Base-by-base conservation (phyloP, 2,329 filamentous ascomycete species). In the Neonectria ditissima region DNA sequence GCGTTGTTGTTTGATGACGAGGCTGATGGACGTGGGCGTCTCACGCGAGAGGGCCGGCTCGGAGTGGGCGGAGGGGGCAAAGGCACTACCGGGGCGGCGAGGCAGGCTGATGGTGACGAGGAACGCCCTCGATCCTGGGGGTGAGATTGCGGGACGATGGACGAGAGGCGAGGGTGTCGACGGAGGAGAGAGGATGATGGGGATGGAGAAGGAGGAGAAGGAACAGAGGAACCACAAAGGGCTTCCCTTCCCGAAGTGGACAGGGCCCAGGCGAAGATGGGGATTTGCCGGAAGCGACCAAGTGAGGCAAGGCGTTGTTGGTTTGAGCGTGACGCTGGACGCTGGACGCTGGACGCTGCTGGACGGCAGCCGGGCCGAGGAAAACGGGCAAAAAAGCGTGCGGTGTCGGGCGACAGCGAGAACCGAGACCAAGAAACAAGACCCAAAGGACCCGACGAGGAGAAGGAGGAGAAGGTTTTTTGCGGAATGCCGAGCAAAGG, bases 351-450 rank as follows among this genome's bases (percentile, higher is more conserved):
- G n/a, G n/a, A n/a, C n/a, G n/a, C n/a, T n/a, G n/a, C n/a, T n/a
- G n/a, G 60, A 55, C 55, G 54, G 60, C 48, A 26, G 60, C 55
- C 60, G 60, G 60, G 43, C 60, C 60, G 60, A 62, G 54, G 24
- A 30, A 37, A 41, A 55, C n/a, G n/a, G 59, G 20, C 37, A 55
- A 30, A 47, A 47, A 30, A 44, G 55, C 22, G 37, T 20, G 30
- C 8, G 4, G 24, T 26, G 24, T 26, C 24, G 24, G 6, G 24
- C 24, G 24, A 26, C 6, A 26, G 45, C 11, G 26, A 47, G 28
- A 7, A 26, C 44, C 22, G 9, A 9, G 44, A 26, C 24, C 16
- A n/a, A 28, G 45, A 26, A 47, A 30, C 24, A 10, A 48, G 34
- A n/a, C 34, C 34, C 24, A 26, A 37, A 16, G 14, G 5, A n/a